Conservation (phyloP, 2,329 filamentous ascomycete genomes). For the Acephala macrosclerotiorum region DNA sequence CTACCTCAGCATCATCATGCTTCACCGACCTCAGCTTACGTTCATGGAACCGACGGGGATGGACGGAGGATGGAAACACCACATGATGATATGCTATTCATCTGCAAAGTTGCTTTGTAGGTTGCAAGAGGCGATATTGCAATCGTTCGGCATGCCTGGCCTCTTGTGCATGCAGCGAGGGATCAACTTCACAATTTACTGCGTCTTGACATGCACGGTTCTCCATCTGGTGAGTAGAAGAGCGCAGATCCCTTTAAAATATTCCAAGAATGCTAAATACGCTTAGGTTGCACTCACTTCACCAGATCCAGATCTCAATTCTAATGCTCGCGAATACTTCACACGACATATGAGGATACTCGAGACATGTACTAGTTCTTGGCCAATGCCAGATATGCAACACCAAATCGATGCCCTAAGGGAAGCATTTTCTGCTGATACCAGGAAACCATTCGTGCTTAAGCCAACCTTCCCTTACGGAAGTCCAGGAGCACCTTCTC, state of each 20-base stretch:
- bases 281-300: slow-evolving; percentile 87
- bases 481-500: slow-evolving; percentile 61
- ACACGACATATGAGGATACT: slow-evolving; percentile 93
- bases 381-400: slow-evolving; percentile 90
- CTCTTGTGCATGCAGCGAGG: slow-evolving; percentile 92
- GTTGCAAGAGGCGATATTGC: slow-evolving; percentile 82
- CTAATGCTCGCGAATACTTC: slow-evolving; percentile 87
- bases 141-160: slow-evolving; percentile 78
- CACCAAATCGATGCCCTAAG: slow-evolving; percentile 88
- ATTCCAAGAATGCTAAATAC: slow-evolving; percentile 20
- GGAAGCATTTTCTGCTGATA: slow-evolving; percentile 89
- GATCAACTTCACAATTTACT: slow-evolving; percentile 95
- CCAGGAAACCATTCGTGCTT: slow-evolving; percentile 83
- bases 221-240: slow-evolving; percentile 79
- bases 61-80: slow-evolving; percentile 83
- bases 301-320: slow-evolving; percentile 86
- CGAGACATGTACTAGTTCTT: slow-evolving; percentile 81
- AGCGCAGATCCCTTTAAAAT: not conserved
- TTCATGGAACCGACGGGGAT: slow-evolving; percentile 75
- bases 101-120: slow-evolving; percentile 87
- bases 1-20: slow-evolving; percentile 83
- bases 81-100: slow-evolving; percentile 86
- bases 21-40: slow-evolving; percentile 85
- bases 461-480: slow-evolving; percentile 89
- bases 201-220: slow-evolving; percentile 88